These are phyloP conservation scores for Thelonectria olida DNA, from an alignment of 2,329 filamentous ascomycete species.

Conservation along the genomic window DNA sequence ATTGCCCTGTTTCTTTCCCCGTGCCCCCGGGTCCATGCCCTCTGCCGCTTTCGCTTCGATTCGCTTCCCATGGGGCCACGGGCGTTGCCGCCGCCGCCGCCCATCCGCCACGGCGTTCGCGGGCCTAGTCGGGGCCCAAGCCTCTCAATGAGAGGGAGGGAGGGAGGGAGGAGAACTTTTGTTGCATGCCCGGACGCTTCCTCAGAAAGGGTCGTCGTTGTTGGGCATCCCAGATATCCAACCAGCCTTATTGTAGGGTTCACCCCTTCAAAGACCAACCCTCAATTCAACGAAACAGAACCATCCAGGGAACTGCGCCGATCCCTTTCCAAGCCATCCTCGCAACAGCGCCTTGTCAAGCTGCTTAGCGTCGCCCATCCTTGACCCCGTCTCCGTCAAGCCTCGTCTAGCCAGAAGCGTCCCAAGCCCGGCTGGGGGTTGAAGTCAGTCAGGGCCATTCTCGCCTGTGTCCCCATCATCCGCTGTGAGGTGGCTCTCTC, in stretches of 20 bases:
- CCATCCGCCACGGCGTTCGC: conserved; percentile 4
- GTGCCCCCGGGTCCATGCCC: background rate
- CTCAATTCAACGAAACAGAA: background rate
- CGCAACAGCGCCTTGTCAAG: conserved; percentile 18
- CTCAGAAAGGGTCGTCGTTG: too few species aligned
- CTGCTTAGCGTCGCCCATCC: conserved; percentile 28
- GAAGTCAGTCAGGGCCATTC: background rate
- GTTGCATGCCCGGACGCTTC: too few species aligned
- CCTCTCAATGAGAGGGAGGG: too few species aligned
- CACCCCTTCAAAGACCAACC: conserved; percentile 1
- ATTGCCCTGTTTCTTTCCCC: background rate
- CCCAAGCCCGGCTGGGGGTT: conserved; percentile 28
- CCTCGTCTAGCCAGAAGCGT: conserved; percentile 34
- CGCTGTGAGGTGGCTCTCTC: background rate
- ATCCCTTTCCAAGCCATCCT: conserved; percentile 13
- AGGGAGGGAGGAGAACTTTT: too few species aligned
- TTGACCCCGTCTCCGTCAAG: conserved; percentile 14
- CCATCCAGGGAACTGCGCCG: conserved; percentile 12
- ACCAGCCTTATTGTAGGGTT: conserved; percentile 9
- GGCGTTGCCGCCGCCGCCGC: conserved; percentile 7
- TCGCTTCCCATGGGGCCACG: background rate
- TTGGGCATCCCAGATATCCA: too few species aligned
- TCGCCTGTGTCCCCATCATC: conserved; percentile 14
- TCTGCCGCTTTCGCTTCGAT: conserved; percentile 3
- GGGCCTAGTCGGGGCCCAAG: background rate